A percentile compares a stretch with the other conserved stretches of the same genome.
phyloP scores from a whole-genome alignment of 371 early-diverging fungal genomes.

The Funneliformis caledonium region DNA sequence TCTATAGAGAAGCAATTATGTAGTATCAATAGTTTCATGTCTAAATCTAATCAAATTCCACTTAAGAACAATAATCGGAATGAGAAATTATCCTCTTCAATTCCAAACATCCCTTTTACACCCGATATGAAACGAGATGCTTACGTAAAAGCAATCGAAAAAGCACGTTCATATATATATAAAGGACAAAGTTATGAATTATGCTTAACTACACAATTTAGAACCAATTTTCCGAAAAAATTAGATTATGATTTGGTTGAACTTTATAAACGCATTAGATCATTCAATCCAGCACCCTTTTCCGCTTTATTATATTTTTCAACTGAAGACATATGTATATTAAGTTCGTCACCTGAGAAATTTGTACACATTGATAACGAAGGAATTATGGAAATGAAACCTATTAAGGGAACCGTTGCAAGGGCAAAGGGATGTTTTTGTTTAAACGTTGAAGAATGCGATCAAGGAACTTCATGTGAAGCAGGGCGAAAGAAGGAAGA shows the following conservation, averaged over 20 bases:
- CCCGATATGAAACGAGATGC: slow-evolving; percentile 54
- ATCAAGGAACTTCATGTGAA: slow-evolving; percentile 45
- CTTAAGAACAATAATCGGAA: not conserved
- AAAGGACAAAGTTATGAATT: slow-evolving; percentile 95
- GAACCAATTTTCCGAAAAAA: slow-evolving; percentile 46
- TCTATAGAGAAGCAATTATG: slow-evolving; percentile 4
- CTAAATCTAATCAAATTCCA: not conserved
- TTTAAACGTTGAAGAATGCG: slow-evolving; percentile 46
- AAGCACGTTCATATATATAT: slow-evolving; percentile 69
- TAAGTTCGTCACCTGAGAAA: slow-evolving; percentile 86
- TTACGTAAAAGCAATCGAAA: slow-evolving; percentile 71
- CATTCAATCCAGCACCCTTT: slow-evolving; percentile 88
- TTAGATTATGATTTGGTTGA: slow-evolving; percentile 47
- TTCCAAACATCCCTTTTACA: slow-evolving; percentile 48
- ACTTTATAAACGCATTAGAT: slow-evolving; percentile 72
- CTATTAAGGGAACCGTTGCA: slow-evolving; percentile 92
- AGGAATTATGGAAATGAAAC: slow-evolving; percentile 86
- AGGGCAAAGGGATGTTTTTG: slow-evolving; percentile 56
- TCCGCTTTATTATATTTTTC: slow-evolving; percentile 71
- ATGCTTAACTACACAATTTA: slow-evolving; percentile 89
- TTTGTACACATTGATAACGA: slow-evolving; percentile 68
- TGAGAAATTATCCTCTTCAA: slow-evolving; percentile 41
- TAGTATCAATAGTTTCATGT: not conserved
- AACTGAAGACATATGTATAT: slow-evolving; percentile 45
- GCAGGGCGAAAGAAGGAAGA: slow-evolving; percentile 54